Conservation (phyloP, 176 grass and related monocot genomes). For the Oryza glaberrima region DNA sequence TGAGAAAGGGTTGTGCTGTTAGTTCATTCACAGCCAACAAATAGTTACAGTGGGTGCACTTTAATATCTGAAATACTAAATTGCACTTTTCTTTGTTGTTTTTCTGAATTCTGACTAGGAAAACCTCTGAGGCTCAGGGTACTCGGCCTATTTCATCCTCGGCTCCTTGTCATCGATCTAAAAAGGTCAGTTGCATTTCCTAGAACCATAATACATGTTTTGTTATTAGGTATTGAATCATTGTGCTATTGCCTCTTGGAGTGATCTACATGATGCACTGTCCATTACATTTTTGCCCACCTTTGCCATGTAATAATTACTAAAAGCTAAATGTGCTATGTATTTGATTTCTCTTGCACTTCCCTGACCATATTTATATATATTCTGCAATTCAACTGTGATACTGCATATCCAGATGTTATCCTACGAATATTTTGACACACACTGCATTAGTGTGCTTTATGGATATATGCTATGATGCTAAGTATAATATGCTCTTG, state of each 20-base stretch:
- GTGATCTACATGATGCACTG: background rate
- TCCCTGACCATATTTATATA: background rate
- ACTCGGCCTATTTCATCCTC: constrained; percentile 44
- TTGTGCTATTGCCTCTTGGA: background rate
- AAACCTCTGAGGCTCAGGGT: constrained; percentile 10
- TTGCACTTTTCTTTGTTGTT: background rate
- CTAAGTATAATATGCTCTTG: background rate
- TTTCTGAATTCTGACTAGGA: constrained; percentile 21
- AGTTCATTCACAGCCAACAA: background rate
- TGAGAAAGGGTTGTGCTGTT: background rate
- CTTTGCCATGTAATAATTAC: background rate
- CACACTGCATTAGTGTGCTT: background rate
- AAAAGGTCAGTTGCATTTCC: constrained; percentile 44
- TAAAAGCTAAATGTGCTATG: background rate
- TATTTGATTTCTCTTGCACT: too few species aligned
- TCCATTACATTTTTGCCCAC: background rate
- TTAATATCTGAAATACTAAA: constrained; percentile 5
- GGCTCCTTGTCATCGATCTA: constrained; percentile 45
- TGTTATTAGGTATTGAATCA: background rate
- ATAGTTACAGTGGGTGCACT: background rate
- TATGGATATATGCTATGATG: background rate
- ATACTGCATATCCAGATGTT: background rate
- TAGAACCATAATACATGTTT: background rate
- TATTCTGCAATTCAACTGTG: background rate
- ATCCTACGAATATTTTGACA: background rate